phyloP scores from a whole-genome alignment of 1,284 basidiomycete genomes.

The Peniophora sp. region DNA sequence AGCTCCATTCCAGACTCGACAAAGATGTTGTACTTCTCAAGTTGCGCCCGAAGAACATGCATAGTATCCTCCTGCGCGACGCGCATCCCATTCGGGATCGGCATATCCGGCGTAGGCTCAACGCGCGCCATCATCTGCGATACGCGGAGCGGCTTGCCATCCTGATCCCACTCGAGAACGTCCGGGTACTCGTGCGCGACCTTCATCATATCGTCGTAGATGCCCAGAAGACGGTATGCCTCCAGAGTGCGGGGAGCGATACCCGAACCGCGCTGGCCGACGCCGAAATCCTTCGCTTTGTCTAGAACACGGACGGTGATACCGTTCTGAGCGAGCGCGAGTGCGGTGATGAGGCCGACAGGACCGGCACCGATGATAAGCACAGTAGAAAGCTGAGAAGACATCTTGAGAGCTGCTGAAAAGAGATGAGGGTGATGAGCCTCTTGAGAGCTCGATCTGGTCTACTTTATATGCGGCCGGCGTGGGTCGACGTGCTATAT shows the following conservation, averaged over 20 bases:
- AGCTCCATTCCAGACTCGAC: background rate
- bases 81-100: background rate
- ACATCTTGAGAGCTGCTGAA: too few relatives aligned
- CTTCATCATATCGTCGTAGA: background rate
- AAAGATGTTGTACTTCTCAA: background rate
- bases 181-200: background rate
- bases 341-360: conserved; percentile 7
- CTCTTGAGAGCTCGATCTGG: too few relatives aligned
- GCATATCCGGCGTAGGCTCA: background rate
- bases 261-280: background rate
- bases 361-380: conserved; percentile 8
- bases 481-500: too few relatives aligned
- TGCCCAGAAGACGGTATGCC: background rate
- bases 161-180: background rate
- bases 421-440: too few relatives aligned
- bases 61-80: too few relatives aligned
- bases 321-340: conserved; percentile 7
- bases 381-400: too few relatives aligned
- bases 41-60: background rate
- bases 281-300: conserved; percentile 1
- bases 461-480: too few relatives aligned
- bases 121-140: background rate
- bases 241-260: background rate
- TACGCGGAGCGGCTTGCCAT: background rate
- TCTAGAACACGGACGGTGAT: conserved; percentile 10